These are phyloP conservation scores for Ceriops zippeliana DNA, from an alignment of 345 rosid species.

Conservation along the genomic window DNA sequence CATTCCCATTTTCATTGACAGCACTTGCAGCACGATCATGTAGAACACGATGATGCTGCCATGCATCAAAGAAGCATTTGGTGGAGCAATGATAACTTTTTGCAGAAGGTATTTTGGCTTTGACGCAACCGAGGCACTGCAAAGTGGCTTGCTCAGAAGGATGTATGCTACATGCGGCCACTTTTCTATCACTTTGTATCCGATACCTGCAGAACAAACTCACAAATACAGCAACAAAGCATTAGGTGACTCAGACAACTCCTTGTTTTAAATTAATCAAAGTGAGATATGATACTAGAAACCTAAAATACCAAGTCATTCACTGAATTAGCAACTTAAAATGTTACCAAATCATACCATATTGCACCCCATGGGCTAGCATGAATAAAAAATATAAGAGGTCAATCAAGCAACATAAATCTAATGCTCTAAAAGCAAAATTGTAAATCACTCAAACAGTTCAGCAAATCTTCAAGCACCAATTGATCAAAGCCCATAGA, in stretches of 20 bases:
- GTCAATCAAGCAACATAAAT: no score
- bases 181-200: constrained; percentile 86
- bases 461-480: no score
- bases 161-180: constrained; percentile 81
- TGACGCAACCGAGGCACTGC: constrained; percentile 87
- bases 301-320: neutral
- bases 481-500: neutral
- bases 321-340: neutral
- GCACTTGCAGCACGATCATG: constrained; percentile 93
- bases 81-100: constrained; percentile 94
- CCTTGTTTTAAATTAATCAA: no score
- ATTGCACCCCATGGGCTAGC: neutral
- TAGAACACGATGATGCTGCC: constrained; percentile 96
- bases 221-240: constrained; percentile 4
- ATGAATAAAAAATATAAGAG: no score
- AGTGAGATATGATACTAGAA: neutral
- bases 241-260: neutral
- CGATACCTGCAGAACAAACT: constrained; percentile 64
- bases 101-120: constrained; percentile 75
- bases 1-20: constrained; percentile 73
- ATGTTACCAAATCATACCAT: neutral
- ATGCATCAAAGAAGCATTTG: constrained; percentile 89
- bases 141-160: constrained; percentile 84
- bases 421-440: no score
- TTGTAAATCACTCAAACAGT: no score